These are phyloP conservation scores for Fusarium floridanum DNA, from an alignment of 2,329 filamentous ascomycete genomes.

Conservation along the genomic window DNA sequence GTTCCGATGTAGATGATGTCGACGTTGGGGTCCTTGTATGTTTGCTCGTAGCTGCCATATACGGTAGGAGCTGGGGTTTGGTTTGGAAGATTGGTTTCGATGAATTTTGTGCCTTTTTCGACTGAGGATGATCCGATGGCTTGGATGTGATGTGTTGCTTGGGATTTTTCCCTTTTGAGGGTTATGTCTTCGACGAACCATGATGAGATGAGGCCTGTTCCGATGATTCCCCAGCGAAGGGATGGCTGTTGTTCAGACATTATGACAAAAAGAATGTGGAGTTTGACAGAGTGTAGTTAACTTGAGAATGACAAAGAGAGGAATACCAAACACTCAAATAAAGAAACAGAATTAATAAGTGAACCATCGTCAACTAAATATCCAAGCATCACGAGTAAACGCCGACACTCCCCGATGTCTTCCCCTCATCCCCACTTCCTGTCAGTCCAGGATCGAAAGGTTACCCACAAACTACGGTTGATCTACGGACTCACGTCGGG, in stretches of 20 bases:
- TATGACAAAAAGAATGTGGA: too few relatives aligned
- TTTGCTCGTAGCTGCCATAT: conserved; percentile 56
- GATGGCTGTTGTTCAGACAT: conserved; percentile 41
- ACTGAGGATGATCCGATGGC: conserved; percentile 57
- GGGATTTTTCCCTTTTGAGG: conserved; percentile 51
- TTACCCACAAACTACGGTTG: not conserved
- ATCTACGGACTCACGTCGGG: not conserved
- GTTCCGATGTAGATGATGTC: conserved; percentile 62
- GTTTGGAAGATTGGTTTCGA: conserved; percentile 10
- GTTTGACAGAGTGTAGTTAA: not conserved
- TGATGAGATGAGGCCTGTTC: conserved; percentile 59
- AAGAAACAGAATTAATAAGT: not conserved
- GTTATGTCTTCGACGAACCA: conserved; percentile 60
- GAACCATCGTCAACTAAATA: not conserved
- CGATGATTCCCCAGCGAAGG: conserved; percentile 54
- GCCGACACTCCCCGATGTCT: conserved; percentile 1
- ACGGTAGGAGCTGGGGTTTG: conserved; percentile 44
- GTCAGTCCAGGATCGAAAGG: not conserved
- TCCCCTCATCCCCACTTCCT: not conserved
- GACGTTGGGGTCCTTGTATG: conserved; percentile 56
- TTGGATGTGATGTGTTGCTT: conserved; percentile 57
- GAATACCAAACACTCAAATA: not conserved
- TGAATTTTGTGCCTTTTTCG: conserved; percentile 49
- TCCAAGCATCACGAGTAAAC: not conserved
- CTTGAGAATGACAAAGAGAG: too few relatives aligned